Percentiles rank a stretch among this genome's conserved stretches.
Evolutionary conservation across 2,329 filamentous ascomycete genomes (phyloP).

Genomic region (Fusarium nisikadoi): DNA sequence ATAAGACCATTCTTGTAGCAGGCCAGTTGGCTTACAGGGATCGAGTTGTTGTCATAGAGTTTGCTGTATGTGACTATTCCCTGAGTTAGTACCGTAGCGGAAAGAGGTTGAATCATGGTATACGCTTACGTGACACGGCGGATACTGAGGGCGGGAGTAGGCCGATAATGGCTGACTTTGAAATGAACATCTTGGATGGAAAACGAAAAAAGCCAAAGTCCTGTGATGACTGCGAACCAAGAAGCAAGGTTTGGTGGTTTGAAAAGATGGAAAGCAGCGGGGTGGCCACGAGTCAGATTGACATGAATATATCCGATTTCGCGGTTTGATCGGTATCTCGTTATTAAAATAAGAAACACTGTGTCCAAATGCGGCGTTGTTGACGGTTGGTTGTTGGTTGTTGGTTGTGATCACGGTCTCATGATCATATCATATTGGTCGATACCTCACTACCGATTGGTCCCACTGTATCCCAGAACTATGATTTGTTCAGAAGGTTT

Average conservation of each 20-base stretch:
- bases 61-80: not conserved
- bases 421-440: not conserved
- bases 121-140: not conserved
- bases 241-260: not conserved
- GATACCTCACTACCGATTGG: not conserved
- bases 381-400: not conserved
- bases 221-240: not conserved
- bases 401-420: not conserved
- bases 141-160: not conserved
- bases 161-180: not conserved
- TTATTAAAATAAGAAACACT: not conserved
- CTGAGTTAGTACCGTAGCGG: not conserved
- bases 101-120: no score
- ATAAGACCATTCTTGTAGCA: not conserved
- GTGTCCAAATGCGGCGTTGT: not conserved
- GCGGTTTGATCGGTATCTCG: not conserved
- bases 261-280: not conserved
- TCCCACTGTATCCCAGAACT: not conserved
- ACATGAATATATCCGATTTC: not conserved
- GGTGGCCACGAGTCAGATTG: not conserved
- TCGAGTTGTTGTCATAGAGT: not conserved
- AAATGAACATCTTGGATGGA: not conserved
- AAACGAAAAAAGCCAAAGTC: rapidly evolving
- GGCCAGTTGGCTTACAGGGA: not conserved
- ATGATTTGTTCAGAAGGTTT: not conserved